Evolutionary conservation across 2,329 filamentous ascomycete species (phyloP), one percentile per base, ranked within the genome.

Genomic region (Alternaria solani): DNA sequence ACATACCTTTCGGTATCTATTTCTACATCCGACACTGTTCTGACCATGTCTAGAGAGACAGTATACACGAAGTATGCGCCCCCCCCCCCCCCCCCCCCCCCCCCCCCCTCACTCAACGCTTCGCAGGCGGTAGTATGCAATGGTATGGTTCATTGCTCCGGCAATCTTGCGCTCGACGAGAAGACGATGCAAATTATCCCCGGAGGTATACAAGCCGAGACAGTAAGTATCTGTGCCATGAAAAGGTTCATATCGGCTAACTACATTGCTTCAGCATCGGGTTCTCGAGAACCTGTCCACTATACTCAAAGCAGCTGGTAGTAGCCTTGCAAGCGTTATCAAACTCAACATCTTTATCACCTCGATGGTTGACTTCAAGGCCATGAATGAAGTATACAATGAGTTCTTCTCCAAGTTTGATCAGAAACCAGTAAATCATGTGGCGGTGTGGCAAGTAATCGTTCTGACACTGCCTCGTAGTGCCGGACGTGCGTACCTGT

Each of bases 131-230:
- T 51, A 12, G 34, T 51, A 34, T 51, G 48, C 32, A 39, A 51
- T n/a, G 48, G 48, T 7, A 51, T 51, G 28, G 32, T 51, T n/a
- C 48, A 51, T 36, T 51, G 48, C 32, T 51, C 48, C 18, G 48
- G 48, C 4, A 39, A 11, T 32, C 48, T 51, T 36, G 32, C 48
- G 34, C 20, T 51, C 14, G 32, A 51, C 32, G 23, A 7, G 16
- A 34, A 34, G 16, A 26, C 23, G 2, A 51, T 51, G 34, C n/a
- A 39, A n/a, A 36, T 51, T 32, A 39, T 51, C 34, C 20, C 48
- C 11, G 48, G 48, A 23, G 48, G 48, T 25, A 16, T 51, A 30
- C 18, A 51, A 51, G 48, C 14, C 16, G 48, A 51, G 23, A 51
- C 48, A 6, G 23, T 61, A 49, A 23, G 18, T 41, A 41, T 23